These are phyloP conservation scores for Coemansia asiatica DNA, from an alignment of 192 early-diverging fungal genomes.

Conservation along the genomic window DNA sequence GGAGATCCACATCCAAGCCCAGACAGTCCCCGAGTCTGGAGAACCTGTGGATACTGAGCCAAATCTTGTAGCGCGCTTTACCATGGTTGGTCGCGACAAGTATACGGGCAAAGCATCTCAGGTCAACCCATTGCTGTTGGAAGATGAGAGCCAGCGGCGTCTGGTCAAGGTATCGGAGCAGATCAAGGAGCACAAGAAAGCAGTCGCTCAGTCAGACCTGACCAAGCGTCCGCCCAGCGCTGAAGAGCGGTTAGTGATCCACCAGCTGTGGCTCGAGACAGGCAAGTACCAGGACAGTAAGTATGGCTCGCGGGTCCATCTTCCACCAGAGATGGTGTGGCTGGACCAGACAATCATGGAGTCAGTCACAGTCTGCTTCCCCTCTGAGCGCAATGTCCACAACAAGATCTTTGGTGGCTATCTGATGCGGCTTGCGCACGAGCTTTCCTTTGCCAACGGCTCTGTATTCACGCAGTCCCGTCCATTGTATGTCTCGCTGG, in stretches of 20 bases:
- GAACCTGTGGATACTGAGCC: slow-evolving; percentile 46
- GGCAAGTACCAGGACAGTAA: slow-evolving; percentile 58
- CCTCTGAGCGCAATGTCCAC: slow-evolving; percentile 81
- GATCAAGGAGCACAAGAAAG: slow-evolving; percentile 61
- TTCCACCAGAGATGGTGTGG: slow-evolving; percentile 62
- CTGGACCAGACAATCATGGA: slow-evolving; percentile 77
- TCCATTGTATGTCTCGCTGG: slow-evolving; percentile 64
- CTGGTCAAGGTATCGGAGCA: slow-evolving; percentile 70
- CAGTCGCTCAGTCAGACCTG: slow-evolving; percentile 55
- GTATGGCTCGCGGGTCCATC: slow-evolving; percentile 24
- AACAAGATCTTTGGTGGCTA: slow-evolving; percentile 77
- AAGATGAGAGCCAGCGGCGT: slow-evolving; percentile 70
- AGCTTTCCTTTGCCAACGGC: slow-evolving; percentile 79
- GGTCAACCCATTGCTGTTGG: slow-evolving; percentile 72
- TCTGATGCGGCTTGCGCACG: slow-evolving; percentile 83
- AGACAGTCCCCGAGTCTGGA: slow-evolving; percentile 52
- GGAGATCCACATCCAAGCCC: slow-evolving; percentile 77
- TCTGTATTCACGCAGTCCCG: slow-evolving; percentile 64
- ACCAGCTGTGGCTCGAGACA: slow-evolving; percentile 74
- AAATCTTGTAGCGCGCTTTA: slow-evolving; percentile 79
- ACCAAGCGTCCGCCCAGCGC: slow-evolving; percentile 70
- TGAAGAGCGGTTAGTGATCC: slow-evolving; percentile 77
- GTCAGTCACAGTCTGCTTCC: slow-evolving; percentile 66
- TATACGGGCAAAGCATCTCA: slow-evolving; percentile 65
- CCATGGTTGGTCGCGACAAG: slow-evolving; percentile 83